Evolutionary conservation across 1,284 basidiomycete species (phyloP).

Genomic region (Rhodofomes roseus): DNA sequence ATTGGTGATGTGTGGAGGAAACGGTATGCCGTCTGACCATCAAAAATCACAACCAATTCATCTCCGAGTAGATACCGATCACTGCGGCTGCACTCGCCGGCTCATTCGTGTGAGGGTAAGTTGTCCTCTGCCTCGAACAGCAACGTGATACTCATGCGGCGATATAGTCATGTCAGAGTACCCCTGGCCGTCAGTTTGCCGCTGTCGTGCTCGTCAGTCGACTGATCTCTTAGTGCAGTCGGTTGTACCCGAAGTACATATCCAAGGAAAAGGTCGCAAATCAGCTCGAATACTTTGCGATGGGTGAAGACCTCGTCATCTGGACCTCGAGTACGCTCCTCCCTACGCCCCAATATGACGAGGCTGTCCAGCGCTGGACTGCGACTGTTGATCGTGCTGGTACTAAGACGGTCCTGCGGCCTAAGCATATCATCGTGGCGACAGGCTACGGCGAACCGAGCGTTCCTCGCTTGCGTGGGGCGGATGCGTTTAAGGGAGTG

Average conservation of each 20-base stretch:
- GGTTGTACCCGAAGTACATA: background rate
- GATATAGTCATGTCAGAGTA: constrained; percentile 1
- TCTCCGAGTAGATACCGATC: constrained; percentile 26
- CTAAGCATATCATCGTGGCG: constrained; percentile 26
- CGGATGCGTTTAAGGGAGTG: background rate
- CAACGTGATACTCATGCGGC: background rate
- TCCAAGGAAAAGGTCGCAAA: constrained; percentile 30
- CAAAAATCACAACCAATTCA: too few relatives aligned
- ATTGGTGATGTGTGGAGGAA: constrained; percentile 40
- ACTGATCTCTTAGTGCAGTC: background rate
- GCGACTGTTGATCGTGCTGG: constrained; percentile 24
- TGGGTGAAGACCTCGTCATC: constrained; percentile 34
- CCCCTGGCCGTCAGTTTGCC: background rate
- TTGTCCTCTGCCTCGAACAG: background rate
- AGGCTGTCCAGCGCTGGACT: constrained; percentile 28
- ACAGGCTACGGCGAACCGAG: constrained; percentile 33
- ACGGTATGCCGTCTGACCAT: background rate
- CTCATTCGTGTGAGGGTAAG: background rate
- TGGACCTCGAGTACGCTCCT: constrained; percentile 30
- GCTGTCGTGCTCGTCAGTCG: background rate
- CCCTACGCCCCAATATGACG: constrained; percentile 25
- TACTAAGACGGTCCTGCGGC: background rate
- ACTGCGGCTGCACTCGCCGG: constrained; percentile 20
- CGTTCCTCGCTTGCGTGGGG: constrained; percentile 29
- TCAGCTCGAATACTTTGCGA: constrained; percentile 38